phyloP scores from a whole-genome alignment of 495 filamentous ascomycete species.

The Rostrohypoxylon terebratum region DNA sequence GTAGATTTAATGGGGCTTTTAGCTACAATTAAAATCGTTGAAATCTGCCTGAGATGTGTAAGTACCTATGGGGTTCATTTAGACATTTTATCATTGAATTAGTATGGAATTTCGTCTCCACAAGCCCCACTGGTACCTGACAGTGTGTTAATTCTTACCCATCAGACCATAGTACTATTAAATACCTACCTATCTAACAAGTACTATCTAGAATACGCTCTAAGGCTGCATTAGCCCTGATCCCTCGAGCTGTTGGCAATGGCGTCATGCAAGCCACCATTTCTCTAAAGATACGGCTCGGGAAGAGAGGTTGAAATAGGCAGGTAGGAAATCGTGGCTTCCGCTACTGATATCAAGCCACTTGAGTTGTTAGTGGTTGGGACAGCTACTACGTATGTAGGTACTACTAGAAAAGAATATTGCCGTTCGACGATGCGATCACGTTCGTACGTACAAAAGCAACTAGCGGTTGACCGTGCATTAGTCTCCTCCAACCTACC shows the following conservation, averaged over 20 bases:
- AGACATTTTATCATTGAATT: no score
- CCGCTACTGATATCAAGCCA: constrained; percentile 10
- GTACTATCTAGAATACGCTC: background rate
- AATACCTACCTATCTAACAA: no score
- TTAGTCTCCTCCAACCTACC: constrained; percentile 30
- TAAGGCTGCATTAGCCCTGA: constrained; percentile 2
- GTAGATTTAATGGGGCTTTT: no score
- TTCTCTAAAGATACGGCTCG: background rate
- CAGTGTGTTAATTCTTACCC: no score
- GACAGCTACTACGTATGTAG: background rate
- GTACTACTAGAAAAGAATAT: background rate
- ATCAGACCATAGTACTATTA: no score
- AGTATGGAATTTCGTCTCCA: no score
- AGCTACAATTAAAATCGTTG: no score
- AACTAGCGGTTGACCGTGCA: constrained; percentile 14
- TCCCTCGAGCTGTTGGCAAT: background rate
- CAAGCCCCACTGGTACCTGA: no score
- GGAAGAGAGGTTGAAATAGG: constrained; percentile 10
- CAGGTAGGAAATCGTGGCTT: constrained; percentile 6
- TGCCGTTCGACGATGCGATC: constrained; percentile 10
- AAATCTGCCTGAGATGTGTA: no score
- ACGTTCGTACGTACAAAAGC: constrained; percentile 11
- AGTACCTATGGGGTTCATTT: no score
- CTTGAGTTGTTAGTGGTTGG: background rate
- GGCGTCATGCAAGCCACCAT: constrained; percentile 2